Evolutionary conservation across 1,139 yeast species (phyloP), one percentile per base, ranked within the genome.

Genomic region (Geotrichum phurueaensis): DNA sequence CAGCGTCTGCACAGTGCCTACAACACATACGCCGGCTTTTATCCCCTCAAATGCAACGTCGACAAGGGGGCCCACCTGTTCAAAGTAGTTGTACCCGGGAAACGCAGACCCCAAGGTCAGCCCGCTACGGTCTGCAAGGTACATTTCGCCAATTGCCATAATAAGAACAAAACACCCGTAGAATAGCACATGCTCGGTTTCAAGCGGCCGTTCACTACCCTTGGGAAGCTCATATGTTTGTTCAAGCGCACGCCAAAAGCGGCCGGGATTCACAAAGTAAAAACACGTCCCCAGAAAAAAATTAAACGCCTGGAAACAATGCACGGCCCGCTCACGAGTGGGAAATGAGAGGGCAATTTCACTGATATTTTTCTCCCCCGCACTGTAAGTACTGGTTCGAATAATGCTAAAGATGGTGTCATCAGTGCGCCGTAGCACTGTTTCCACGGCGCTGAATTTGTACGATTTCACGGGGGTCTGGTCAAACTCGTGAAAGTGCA

Each of bases 111-210:
- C 23, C 1, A 31, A 22, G 6, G 33, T 20, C n/a, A 18, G 43
- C 7, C 48, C 23, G 27, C 51, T 39, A 9, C 48, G 56, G 2
- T 50, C 47, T 9, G 59, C 56, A 10, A 55, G 55, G 52, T 89
- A 89, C 90, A 89, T 87, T 71, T 89, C 96, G 6, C 96, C 96
- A 56, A 85, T 81, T 1, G 96, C 92, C 70, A 89, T 86, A 20
- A 89, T 86, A 58, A 89, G 74, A 18, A 89, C 71, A 9, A 88
- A 80, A 69, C 88, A 87, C 72, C 95, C 86, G 68, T 86, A 87
- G 53, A 31, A 52, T 13, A 57, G 45, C 5, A 57, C 48, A 23
- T 57, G 51, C 1, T 47, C 53, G 45, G 25, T 64, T 63, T 2
- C 58, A 45, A 25, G 66, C 57, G 15, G 63, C 39, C 47, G 47